phyloP scores from a whole-genome alignment of 164 flowering plant genomes.

The Tetracentron sinense region DNA sequence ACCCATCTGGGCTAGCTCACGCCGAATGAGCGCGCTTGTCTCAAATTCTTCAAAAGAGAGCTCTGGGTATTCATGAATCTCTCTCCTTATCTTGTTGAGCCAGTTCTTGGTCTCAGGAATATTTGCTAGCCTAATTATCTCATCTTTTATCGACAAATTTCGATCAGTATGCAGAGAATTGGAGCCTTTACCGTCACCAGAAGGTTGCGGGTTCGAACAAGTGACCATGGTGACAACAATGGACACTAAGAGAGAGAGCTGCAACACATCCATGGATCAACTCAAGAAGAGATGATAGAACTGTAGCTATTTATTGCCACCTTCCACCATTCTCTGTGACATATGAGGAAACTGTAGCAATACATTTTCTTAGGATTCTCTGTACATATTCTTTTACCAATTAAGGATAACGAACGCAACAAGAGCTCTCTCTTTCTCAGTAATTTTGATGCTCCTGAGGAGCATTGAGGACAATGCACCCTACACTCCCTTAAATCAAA shows the following conservation, averaged over 20 bases:
- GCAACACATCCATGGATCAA: conserved; percentile 18
- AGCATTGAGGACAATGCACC: no score
- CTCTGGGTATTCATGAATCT: conserved; percentile 65
- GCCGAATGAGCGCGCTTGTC: conserved; percentile 53
- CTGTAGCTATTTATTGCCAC: no score
- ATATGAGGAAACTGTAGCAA: no score
- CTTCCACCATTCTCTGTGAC: no score
- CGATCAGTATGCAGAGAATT: not conserved
- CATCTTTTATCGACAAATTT: conserved; percentile 21
- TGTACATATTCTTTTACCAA: no score
- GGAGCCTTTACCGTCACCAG: not conserved
- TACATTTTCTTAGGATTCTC: no score
- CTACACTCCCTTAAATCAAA: no score
- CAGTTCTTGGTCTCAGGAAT: conserved; percentile 35
- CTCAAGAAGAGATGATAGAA: not conserved
- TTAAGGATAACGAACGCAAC: no score
- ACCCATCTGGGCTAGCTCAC: conserved; percentile 51
- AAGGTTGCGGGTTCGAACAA: conserved; percentile 1
- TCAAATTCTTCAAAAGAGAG: conserved; percentile 59
- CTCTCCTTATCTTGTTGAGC: conserved; percentile 50
- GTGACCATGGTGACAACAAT: conserved; percentile 2
- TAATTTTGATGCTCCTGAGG: no score
- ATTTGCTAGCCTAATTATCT: conserved; percentile 32
- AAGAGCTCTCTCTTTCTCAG: no score
- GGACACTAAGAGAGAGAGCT: conserved; percentile 10